Evolutionary conservation across 106 monocot species (phyloP), one percentile per base, ranked within the genome.

Genomic region (Dendrobium officinale): DNA sequence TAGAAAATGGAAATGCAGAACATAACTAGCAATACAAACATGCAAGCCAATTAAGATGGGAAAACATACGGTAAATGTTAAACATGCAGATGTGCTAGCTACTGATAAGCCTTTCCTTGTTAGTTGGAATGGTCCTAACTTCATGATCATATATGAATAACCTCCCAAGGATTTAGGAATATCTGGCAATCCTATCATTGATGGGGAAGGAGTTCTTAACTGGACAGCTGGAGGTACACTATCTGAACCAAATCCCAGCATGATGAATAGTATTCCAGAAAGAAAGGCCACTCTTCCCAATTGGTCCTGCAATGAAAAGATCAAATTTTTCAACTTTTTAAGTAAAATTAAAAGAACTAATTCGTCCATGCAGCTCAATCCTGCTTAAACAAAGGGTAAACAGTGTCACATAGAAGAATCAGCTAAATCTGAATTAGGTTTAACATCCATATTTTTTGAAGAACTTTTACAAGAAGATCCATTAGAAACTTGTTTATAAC

Each of bases 41-140:
- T 70, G 16, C 70, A 70, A 15, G 37, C 33, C 20, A 10, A 64
- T 7, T 9, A 66, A 70, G 70, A 42, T 43, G 0, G 9, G 74
- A 49, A 79, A 78, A 82, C 85, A 82, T 88, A 98, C 97, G 64
- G 95, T 93, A 82, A 99, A 99, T 49, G 95, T 88, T 82, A 99
- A 85, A 66, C 91, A 93, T 37, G 99, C 92, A 75, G 99, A 93
- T 42, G 91, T 93, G 80, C 85, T 93, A 45, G 99, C 99, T 67
- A 95, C 79, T 51, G 91, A 84, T 55, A 99, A 85, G 76, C 95
- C 99, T 90, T 99, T 99, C 85, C 99, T 93, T 83, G 99, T 95
- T 78, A 99, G 85, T 51, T 93, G 88, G 55, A 99, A 79, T 7
- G 99, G 99, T 26, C 99, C 99, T 72, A 99, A 77, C 88, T 95